A percentile compares a stretch with the other conserved stretches of the same genome.
Conservation (phyloP, 352 stramenopile genomes). For the Phytopythium vexans region DNA sequence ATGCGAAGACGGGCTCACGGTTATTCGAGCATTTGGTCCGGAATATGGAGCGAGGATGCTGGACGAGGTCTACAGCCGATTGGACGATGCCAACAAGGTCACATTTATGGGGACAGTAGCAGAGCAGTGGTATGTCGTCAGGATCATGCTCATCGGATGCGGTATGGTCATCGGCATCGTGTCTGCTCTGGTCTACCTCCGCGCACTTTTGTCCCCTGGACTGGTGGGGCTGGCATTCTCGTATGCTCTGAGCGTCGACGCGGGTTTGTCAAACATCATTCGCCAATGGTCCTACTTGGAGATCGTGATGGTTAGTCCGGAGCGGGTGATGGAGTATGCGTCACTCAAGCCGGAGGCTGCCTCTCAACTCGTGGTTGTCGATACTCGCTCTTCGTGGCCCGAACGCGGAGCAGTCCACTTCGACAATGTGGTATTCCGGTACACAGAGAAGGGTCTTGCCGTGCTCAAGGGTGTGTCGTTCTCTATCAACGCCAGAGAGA, state of each 20-base stretch:
- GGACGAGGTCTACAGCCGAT: constrained; percentile 14
- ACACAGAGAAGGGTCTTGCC: constrained; percentile 42
- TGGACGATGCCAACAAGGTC: constrained; percentile 26
- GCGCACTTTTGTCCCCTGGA: constrained; percentile 34
- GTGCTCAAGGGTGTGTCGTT: constrained; percentile 57
- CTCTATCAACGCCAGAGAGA: constrained; percentile 53
- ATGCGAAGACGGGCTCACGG: constrained; percentile 23
- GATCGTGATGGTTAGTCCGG: constrained; percentile 40
- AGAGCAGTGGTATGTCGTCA: constrained; percentile 37
- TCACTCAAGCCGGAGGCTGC: constrained; percentile 21
- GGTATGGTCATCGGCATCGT: constrained; percentile 31
- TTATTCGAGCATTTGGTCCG: constrained; percentile 33
- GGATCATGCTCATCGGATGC: constrained; percentile 42
- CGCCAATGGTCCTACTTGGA: constrained; percentile 28
- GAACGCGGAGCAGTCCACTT: constrained; percentile 63
- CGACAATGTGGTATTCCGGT: constrained; percentile 71
- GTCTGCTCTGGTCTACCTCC: constrained; percentile 29
- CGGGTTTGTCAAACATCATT: constrained; percentile 56
- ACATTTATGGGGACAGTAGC: constrained; percentile 25
- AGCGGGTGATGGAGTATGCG: constrained; percentile 47
- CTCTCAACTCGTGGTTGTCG: constrained; percentile 8
- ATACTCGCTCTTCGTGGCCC: constrained; percentile 57
- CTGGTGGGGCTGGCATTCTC: constrained; percentile 84
- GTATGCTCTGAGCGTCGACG: constrained; percentile 84
- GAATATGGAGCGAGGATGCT: constrained; percentile 15